Evolutionary conservation across 129 eudicot species (phyloP).

Genomic region (Ambrosia artemisiifolia): DNA sequence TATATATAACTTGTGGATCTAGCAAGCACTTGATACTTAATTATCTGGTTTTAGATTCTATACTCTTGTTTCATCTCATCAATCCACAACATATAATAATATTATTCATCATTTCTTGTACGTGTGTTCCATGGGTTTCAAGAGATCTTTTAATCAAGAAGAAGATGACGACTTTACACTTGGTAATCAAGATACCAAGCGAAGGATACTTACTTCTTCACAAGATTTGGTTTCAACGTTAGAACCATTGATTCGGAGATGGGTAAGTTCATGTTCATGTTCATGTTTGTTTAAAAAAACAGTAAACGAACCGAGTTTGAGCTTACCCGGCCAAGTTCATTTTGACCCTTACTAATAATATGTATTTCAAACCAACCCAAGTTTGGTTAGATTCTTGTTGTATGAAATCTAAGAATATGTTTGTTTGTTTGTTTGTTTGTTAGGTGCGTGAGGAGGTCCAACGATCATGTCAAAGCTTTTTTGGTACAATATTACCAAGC

Average conservation of each 20-base stretch:
- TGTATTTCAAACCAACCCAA: too few species aligned
- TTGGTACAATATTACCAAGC: conserved; percentile 44
- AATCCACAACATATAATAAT: neutral
- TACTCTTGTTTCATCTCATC: neutral
- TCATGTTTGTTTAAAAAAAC: neutral
- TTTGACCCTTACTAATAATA: too few species aligned
- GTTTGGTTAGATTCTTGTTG: neutral
- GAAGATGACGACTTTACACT: conserved; percentile 35
- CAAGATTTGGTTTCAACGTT: conserved; percentile 41
- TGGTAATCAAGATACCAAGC: conserved; percentile 35
- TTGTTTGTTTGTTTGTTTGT: conserved; percentile 11
- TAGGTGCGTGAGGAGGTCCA: conserved; percentile 78
- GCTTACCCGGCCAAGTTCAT: too few species aligned
- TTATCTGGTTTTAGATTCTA: neutral
- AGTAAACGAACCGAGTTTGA: too few species aligned
- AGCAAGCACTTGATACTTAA: conserved; percentile 14
- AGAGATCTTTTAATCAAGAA: conserved; percentile 41
- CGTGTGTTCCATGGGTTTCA: conserved; percentile 38
- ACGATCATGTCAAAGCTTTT: conserved; percentile 28
- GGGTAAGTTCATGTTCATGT: conserved; percentile 34
- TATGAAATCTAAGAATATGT: neutral
- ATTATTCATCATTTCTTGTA: neutral
- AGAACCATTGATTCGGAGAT: conserved; percentile 64
- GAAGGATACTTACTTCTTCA: conserved; percentile 22
- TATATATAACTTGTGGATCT: conserved; percentile 16